A percentile compares a stretch with the other conserved stretches of the same genome.
These are phyloP conservation scores for Stagonosporopsis rhizophila DNA, from an alignment of 2,329 filamentous ascomycete genomes.

Conservation along the genomic window DNA sequence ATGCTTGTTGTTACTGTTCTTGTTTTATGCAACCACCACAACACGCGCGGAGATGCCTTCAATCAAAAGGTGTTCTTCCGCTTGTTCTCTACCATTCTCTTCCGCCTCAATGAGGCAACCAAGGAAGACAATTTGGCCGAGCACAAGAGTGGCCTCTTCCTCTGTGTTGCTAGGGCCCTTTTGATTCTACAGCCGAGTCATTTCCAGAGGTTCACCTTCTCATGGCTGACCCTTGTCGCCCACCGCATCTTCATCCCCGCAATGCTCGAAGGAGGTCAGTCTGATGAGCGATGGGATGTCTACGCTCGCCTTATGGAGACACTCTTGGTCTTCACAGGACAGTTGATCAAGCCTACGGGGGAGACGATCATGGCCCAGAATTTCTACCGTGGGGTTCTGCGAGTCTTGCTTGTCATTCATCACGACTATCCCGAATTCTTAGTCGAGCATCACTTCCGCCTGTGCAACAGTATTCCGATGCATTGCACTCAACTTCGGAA, in stretches of 20 bases:
- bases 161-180: conserved; percentile 75
- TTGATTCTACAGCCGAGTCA: conserved; percentile 76
- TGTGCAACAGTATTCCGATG: conserved; percentile 81
- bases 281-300: conserved; percentile 71
- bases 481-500: conserved; percentile 90
- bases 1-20: conserved; percentile 79
- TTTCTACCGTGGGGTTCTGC: conserved; percentile 82
- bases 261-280: conserved; percentile 70
- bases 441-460: conserved; percentile 81
- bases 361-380: conserved; percentile 76
- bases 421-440: conserved; percentile 96
- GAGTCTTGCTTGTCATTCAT: conserved; percentile 83
- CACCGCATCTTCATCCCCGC: conserved; percentile 85
- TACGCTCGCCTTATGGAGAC: conserved; percentile 77
- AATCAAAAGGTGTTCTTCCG: conserved; percentile 92
- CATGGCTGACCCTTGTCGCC: conserved; percentile 81
- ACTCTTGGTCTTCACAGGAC: conserved; percentile 75
- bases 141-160: conserved; percentile 72
- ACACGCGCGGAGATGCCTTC: conserved; percentile 79
- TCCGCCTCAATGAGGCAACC: conserved; percentile 71
- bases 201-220: conserved; percentile 83
- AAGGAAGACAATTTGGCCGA: conserved; percentile 52
- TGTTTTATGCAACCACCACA: conserved; percentile 84
- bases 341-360: conserved; percentile 77
- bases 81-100: conserved; percentile 82